phyloP scores from a whole-genome alignment of 148 eudicot species.

The Silene uniflora region DNA sequence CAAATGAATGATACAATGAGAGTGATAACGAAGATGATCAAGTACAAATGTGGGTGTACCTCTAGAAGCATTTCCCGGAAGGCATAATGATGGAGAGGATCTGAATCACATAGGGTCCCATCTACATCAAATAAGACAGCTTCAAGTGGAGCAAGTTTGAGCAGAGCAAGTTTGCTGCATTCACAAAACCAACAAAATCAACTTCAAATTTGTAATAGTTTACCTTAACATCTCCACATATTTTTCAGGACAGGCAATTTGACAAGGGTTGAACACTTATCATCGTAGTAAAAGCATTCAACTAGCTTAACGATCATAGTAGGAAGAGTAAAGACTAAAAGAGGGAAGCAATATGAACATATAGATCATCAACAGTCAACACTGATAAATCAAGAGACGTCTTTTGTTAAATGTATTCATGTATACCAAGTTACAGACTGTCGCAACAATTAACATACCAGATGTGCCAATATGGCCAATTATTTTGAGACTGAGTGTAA shows the following conservation, averaged over 20 bases:
- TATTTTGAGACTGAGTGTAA: not conserved
- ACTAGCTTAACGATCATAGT: not conserved
- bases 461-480: not conserved
- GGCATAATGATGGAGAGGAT: slow-evolving; percentile 74
- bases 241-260: not conserved
- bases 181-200: slow-evolving; percentile 21
- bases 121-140: slow-evolving; percentile 83
- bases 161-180: slow-evolving; percentile 44
- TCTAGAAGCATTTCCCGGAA: slow-evolving; percentile 82
- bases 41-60: slow-evolving; percentile 30
- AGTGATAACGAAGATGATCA: not conserved
- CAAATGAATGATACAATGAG: too few species aligned
- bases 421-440: not conserved
- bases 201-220: not conserved
- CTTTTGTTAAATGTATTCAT: not conserved
- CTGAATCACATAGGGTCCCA: slow-evolving; percentile 95
- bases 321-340: too few species aligned
- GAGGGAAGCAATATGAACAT: too few species aligned
- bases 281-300: not conserved
- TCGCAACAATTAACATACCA: not conserved
- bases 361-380: too few species aligned
- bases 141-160: slow-evolving; percentile 72
- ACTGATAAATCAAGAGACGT: too few species aligned
- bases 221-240: not conserved
- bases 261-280: not conserved